A percentile compares a stretch with the other conserved stretches of the same genome.
phyloP scores from a whole-genome alignment of 176 grass and related monocot species.

The Triticum monococcum region DNA sequence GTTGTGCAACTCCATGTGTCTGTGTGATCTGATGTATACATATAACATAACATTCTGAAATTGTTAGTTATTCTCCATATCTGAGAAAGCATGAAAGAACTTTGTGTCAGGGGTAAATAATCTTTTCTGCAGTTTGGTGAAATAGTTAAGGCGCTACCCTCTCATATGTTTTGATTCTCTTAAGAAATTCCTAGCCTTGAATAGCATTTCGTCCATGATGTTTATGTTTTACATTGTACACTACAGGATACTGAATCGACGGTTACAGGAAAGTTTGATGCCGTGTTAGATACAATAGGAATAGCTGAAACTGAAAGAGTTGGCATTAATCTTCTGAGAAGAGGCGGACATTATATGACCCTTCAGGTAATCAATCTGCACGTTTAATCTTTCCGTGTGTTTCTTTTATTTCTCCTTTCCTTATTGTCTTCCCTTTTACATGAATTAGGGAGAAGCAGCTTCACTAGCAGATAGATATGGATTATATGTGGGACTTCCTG shows the following conservation, averaged over 20 bases:
- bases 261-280: conserved; percentile 87
- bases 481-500: conserved; percentile 73
- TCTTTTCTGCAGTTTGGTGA: background rate
- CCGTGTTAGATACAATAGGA: conserved; percentile 92
- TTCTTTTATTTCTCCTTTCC: conserved; percentile 9
- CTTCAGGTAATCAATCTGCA: conserved; percentile 69
- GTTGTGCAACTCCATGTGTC: background rate
- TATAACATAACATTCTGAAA: background rate
- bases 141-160: background rate
- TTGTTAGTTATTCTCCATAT: conserved; percentile 30
- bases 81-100: background rate
- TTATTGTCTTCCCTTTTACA: background rate
- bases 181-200: background rate
- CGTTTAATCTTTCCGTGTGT: background rate
- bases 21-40: background rate
- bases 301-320: conserved; percentile 85
- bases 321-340: conserved; percentile 80
- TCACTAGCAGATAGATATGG: conserved; percentile 85
- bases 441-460: conserved; percentile 82
- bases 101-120: background rate
- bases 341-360: conserved; percentile 96
- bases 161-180: background rate
- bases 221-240: conserved; percentile 24
- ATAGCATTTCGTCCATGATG: background rate
- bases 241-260: conserved; percentile 73